Conservation (phyloP, 331 rosid species). For the Rosa hybrid region DNA sequence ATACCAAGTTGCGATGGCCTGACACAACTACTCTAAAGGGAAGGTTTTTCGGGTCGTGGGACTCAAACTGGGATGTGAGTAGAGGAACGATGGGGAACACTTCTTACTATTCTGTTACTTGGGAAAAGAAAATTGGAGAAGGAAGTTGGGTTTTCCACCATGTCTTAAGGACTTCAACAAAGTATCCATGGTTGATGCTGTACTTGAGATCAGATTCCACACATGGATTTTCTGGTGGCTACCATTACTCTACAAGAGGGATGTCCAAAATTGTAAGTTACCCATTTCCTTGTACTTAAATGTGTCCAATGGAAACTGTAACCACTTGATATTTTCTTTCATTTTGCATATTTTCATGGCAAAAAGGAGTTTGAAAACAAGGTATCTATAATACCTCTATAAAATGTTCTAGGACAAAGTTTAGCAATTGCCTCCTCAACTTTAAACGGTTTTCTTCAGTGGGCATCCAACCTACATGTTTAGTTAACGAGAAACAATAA, state of each 20-base stretch:
- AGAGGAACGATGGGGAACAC: conserved; percentile 20
- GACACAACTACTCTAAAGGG: conserved; percentile 30
- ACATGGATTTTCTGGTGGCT: conserved; percentile 49
- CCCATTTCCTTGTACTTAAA: neutral
- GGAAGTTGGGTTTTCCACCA: conserved; percentile 58
- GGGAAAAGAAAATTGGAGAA: conserved; percentile 47
- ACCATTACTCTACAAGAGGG: conserved; percentile 52
- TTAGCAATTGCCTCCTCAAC: neutral
- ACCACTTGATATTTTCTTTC: neutral
- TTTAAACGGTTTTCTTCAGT: neutral
- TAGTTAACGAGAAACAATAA: neutral
- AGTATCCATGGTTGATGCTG: conserved; percentile 66
- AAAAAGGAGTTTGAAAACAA: neutral
- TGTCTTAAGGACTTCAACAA: conserved; percentile 39
- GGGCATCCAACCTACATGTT: neutral
- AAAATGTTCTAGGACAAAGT: neutral
- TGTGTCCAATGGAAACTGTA: neutral
- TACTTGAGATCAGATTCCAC: conserved; percentile 60
- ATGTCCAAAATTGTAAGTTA: conserved; percentile 48
- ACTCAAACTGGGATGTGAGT: conserved; percentile 37
- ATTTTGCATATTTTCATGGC: neutral
- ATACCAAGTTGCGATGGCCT: conserved; percentile 30
- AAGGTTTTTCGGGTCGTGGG: conserved; percentile 53
- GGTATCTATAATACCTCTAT: neutral
- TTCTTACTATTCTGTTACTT: conserved; percentile 50